Evolutionary conservation across 306 rosid genomes (phyloP), one percentile per base, ranked within the genome.

Genomic region (Castanopsis chinensis): DNA sequence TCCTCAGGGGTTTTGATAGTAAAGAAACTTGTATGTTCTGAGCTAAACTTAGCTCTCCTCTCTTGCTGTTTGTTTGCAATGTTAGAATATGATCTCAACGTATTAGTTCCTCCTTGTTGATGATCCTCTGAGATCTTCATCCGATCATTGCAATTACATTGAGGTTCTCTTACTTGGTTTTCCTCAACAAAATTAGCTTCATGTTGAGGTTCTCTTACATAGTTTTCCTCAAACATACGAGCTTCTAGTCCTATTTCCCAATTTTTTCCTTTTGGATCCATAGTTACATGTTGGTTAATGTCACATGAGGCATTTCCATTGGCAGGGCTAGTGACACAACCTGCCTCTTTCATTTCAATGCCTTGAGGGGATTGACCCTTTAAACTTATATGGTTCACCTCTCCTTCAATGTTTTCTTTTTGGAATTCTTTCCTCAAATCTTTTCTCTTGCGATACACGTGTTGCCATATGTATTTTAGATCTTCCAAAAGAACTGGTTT

Each of bases 401-500:
- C 60, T 15, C 49, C 21, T 13, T 19, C 54, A 15, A 1, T 1
- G 7, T 51, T 53, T 79, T 4, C 61, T 28, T 43, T 21, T 25
- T 28, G 27, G 20, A 3, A 53, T 69, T 28, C 56, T 49, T 37
- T 57, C 25, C 15, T 49, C 53, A 69, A 20, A 61, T 18, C 49
- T 27, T 23, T 21, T 52, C 10, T 71, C 70, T 82, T 51, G 72
- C 54, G 28, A 69, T 75, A 86, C 53, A 56, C 79, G 1, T 89
- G 81, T 56, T 78, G 86, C 92, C 92, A 88, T 35, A 83, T 25
- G 14, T 28, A 68, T 86, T 83, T 85, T 43, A 89, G 82, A 78
- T 88, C 85, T 5, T 78, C 72, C 60, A 51, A 27, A 15, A 27
- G 32, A 71, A 91, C 58, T 56, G 93, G 96, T 64, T 88, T 91